phyloP scores from a whole-genome alignment of 768 basidiomycete genomes.

The Ephemerocybe angulata region DNA sequence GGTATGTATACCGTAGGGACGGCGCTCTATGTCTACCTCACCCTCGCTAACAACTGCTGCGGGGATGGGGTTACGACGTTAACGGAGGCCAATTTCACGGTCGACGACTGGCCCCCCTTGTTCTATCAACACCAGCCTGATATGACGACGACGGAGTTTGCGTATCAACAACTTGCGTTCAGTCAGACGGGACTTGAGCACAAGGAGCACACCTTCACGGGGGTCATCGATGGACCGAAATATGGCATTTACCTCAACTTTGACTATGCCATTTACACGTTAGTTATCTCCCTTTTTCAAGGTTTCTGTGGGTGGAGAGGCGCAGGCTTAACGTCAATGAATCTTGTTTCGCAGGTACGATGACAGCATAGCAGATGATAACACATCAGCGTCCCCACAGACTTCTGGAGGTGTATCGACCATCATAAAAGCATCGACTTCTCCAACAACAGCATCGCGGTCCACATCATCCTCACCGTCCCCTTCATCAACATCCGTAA shows the following conservation, averaged over 20 bases:
- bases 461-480: too few species aligned
- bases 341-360: constrained; percentile 1
- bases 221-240: not conserved
- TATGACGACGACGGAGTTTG: constrained; percentile 5
- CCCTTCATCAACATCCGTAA: not conserved
- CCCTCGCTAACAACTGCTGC: constrained; percentile 29
- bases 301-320: too few species aligned
- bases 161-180: constrained; percentile 19
- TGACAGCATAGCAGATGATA: not conserved
- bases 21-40: constrained; percentile 37
- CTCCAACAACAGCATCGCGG: too few species aligned
- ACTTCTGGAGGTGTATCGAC: not conserved
- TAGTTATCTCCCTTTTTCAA: too few species aligned
- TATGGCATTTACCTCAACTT: constrained; percentile 11
- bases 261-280: constrained; percentile 16
- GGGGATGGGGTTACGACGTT: constrained; percentile 16
- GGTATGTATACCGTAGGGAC: constrained; percentile 26
- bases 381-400: not conserved
- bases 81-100: constrained; percentile 23
- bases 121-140: constrained; percentile 18
- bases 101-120: constrained; percentile 15
- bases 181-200: constrained; percentile 11
- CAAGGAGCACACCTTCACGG: constrained; percentile 5
- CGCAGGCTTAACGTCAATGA: too few species aligned
- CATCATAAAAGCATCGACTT: not conserved